Conservation (phyloP, 805 yeast species). For the Sungouiozyma ichnusensis region DNA sequence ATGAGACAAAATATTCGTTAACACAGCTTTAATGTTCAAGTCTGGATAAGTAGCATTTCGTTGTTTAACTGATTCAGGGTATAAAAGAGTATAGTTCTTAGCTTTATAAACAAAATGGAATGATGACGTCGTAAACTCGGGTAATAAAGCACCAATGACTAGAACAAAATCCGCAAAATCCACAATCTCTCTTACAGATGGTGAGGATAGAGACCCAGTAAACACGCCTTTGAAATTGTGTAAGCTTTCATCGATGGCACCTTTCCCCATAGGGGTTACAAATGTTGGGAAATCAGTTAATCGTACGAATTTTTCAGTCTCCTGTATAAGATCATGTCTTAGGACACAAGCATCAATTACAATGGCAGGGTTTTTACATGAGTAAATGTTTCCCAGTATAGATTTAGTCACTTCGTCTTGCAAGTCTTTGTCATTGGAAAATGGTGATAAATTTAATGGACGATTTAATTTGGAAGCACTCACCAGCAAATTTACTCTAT, state of each 20-base stretch:
- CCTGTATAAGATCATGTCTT: constrained; percentile 50
- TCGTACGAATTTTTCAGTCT: constrained; percentile 45
- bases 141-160: constrained; percentile 63
- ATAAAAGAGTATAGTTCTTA: constrained; percentile 56
- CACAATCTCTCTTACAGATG: constrained; percentile 57
- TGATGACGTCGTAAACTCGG: constrained; percentile 80
- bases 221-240: constrained; percentile 68
- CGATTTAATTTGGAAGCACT: constrained; percentile 40
- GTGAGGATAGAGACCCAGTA: constrained; percentile 60
- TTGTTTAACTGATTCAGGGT: constrained; percentile 54
- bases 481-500: constrained; percentile 50
- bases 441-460: constrained; percentile 44
- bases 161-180: constrained; percentile 60
- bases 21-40: constrained; percentile 39
- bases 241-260: constrained; percentile 53
- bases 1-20: constrained; percentile 18
- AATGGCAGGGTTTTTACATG: constrained; percentile 53
- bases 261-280: constrained; percentile 82
- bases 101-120: constrained; percentile 59
- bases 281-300: constrained; percentile 63
- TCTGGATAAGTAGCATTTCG: constrained; percentile 53
- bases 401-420: constrained; percentile 45
- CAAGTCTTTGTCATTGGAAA: constrained; percentile 40
- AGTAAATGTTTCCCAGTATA: constrained; percentile 37
- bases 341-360: constrained; percentile 75